Evolutionary conservation across 164 flowering plant genomes (phyloP).

Genomic region (Vitis rupestris): DNA sequence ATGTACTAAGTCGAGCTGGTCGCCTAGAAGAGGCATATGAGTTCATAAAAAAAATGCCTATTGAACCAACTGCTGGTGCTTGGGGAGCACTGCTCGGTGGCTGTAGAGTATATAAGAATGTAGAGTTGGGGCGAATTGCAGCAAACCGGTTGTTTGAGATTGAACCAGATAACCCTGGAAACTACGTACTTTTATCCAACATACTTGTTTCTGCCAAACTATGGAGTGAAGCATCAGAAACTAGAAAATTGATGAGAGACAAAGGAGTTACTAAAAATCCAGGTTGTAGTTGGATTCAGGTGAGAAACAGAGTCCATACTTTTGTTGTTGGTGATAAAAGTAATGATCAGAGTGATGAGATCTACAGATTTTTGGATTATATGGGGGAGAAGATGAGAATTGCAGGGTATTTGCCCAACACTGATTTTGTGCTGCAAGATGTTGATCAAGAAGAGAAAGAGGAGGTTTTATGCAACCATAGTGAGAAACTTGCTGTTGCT

Average conservation of each 20-base stretch:
- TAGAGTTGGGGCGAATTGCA: constrained; percentile 48
- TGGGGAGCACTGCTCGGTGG: constrained; percentile 72
- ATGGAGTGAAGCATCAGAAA: constrained; percentile 53
- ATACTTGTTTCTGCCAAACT: constrained; percentile 40
- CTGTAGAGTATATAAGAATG: constrained; percentile 57
- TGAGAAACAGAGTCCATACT: constrained; percentile 42
- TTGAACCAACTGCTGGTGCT: constrained; percentile 48
- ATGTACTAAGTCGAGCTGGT: constrained; percentile 59
- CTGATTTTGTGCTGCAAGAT: constrained; percentile 59
- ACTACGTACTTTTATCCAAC: constrained; percentile 49
- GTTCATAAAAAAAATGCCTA: constrained; percentile 53
- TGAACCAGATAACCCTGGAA: constrained; percentile 68
- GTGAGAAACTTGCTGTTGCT: constrained; percentile 62
- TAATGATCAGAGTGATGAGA: constrained; percentile 30
- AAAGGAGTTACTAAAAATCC: constrained; percentile 46
- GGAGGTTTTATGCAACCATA: constrained; percentile 48
- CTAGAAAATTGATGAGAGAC: constrained; percentile 56
- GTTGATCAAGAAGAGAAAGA: constrained; percentile 53
- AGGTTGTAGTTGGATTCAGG: constrained; percentile 63
- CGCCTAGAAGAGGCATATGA: constrained; percentile 48
- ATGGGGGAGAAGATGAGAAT: constrained; percentile 44
- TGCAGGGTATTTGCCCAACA: constrained; percentile 45
- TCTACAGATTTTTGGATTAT: constrained; percentile 37
- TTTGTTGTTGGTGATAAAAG: constrained; percentile 51
- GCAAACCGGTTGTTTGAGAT: constrained; percentile 49